Evolutionary conservation across 176 grass and related monocot genomes (phyloP).

Genomic region (Oryza glumipatula): DNA sequence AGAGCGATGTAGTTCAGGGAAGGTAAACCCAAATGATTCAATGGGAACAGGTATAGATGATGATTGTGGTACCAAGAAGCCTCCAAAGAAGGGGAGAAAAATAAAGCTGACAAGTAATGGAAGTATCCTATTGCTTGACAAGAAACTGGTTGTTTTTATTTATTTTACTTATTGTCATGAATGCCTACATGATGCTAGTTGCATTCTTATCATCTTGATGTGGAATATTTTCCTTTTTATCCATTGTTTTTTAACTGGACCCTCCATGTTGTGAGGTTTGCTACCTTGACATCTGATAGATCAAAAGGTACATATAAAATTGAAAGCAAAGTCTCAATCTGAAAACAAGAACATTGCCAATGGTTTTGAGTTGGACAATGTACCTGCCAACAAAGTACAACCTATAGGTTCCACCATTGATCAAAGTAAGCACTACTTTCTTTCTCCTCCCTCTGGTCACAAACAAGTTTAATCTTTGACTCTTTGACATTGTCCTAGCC

Average conservation of each 20-base stretch:
- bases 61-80: constrained; percentile 47
- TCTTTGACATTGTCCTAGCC: neutral
- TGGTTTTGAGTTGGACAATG: constrained; percentile 48
- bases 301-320: constrained; percentile 50
- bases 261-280: constrained; percentile 16
- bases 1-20: constrained; percentile 58
- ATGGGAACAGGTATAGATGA: constrained; percentile 42
- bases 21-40: constrained; percentile 36
- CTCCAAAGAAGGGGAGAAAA: constrained; percentile 70
- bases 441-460: neutral
- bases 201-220: neutral
- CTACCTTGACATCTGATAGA: constrained; percentile 60
- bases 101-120: constrained; percentile 61
- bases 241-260: neutral
- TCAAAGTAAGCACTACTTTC: constrained; percentile 47
- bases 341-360: constrained; percentile 45
- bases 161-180: constrained; percentile 9
- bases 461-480: neutral
- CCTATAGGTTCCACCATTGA: constrained; percentile 27
- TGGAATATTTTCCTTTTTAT: constrained; percentile 6
- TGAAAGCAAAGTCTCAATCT: constrained; percentile 45
- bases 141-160: constrained; percentile 34
- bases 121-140: constrained; percentile 53
- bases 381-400: constrained; percentile 31
- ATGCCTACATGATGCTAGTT: neutral